These are phyloP conservation scores for Geranomyces michiganensis DNA, from an alignment of 192 early-diverging fungal genomes.

Conservation along the genomic window DNA sequence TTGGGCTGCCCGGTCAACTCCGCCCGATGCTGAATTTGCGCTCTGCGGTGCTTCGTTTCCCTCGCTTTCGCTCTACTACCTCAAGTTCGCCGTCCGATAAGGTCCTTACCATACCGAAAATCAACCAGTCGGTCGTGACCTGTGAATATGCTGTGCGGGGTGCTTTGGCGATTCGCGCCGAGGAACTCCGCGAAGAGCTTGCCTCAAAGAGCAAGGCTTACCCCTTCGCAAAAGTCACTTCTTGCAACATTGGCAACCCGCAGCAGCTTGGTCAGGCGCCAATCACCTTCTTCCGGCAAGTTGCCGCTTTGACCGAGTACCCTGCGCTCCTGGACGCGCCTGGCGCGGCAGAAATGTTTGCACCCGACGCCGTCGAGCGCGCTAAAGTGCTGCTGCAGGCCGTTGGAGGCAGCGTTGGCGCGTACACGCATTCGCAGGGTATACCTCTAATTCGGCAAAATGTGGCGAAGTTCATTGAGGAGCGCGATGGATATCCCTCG, in stretches of 20 bases:
- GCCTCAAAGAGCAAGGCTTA: not conserved
- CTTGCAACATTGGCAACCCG: constrained; percentile 93
- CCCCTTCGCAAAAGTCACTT: constrained; percentile 70
- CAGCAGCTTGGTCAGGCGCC: constrained; percentile 88
- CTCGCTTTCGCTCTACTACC: no score
- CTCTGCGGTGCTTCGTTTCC: no score
- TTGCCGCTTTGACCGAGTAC: constrained; percentile 86
- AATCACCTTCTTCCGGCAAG: constrained; percentile 97
- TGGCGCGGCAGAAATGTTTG: constrained; percentile 69
- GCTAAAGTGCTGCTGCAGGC: constrained; percentile 75
- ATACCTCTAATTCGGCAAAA: constrained; percentile 79
- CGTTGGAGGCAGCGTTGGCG: constrained; percentile 75
- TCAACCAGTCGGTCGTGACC: constrained; percentile 47
- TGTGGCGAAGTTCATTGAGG: constrained; percentile 88
- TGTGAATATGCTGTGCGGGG: constrained; percentile 97
- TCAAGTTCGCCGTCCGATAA: constrained; percentile 4
- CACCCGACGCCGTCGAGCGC: constrained; percentile 82
- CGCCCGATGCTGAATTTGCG: no score
- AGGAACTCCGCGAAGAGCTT: constrained; percentile 63
- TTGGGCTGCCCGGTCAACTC: no score
- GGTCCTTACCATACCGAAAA: constrained; percentile 32
- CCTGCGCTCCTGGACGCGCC: constrained; percentile 67
- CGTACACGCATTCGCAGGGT: constrained; percentile 94
- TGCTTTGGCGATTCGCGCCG: constrained; percentile 90
- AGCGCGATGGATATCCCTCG: constrained; percentile 89